phyloP scores from a whole-genome alignment of 2,329 filamentous ascomycete genomes.

The Pyricularia pennisetigena region DNA sequence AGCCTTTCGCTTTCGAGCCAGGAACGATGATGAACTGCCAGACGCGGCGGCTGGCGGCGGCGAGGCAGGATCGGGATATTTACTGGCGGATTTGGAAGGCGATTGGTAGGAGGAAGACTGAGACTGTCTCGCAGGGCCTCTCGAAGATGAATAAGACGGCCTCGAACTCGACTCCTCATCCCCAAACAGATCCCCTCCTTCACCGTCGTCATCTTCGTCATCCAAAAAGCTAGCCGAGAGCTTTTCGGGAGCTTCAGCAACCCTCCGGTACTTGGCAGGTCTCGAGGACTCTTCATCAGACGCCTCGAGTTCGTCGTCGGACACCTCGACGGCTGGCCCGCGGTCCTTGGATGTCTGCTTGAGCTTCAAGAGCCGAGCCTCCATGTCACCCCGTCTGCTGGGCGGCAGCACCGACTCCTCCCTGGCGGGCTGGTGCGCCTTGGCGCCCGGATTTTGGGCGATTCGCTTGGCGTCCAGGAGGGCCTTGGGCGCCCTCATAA shows the following conservation, averaged over 20 bases:
- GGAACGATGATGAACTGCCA: conserved; percentile 1
- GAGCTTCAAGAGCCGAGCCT: conserved; percentile 1
- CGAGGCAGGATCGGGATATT: neutral
- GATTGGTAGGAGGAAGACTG: neutral
- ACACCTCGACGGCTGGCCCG: conserved; percentile 1
- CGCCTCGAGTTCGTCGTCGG: conserved; percentile 3
- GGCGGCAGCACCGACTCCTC: neutral
- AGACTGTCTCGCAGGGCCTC: neutral
- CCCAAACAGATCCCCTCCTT: conserved; percentile 2
- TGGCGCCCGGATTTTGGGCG: conserved; percentile 16
- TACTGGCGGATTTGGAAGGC: neutral
- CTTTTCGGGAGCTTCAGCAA: neutral
- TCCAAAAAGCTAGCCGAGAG: conserved; percentile 1
- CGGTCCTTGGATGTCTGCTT: neutral
- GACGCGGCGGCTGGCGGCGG: neutral
- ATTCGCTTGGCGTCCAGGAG: conserved; percentile 45
- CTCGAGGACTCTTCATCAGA: neutral
- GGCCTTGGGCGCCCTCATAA: conserved; percentile 38
- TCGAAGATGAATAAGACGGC: neutral
- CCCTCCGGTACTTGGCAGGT: neutral
- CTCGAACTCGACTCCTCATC: neutral
- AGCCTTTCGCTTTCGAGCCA: conserved; percentile 28
- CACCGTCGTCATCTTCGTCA: neutral
- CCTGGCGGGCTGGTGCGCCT: conserved; percentile 11
- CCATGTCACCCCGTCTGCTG: conserved; percentile 9